Base-by-base conservation (phyloP, 192 early-diverging fungal species). In the Coemansia sp. region DNA sequence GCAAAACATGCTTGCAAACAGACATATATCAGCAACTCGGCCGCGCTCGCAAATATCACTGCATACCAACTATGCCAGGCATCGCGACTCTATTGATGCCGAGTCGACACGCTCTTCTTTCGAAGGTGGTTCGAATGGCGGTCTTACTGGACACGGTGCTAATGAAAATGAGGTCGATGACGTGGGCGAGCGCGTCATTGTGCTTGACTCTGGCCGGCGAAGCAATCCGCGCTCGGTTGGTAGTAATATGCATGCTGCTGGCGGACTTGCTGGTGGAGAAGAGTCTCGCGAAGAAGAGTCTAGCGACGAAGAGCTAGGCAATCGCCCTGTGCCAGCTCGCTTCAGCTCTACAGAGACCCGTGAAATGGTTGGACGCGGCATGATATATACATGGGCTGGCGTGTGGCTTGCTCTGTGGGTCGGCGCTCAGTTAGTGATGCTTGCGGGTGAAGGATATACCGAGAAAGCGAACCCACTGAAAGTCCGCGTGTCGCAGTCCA, bases 31-130 rank as follows among this genome's bases (percentile, higher is more conserved):
- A 3, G 15, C 45, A 26, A 47, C 27, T 3, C 50, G 48, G 0
- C 52, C 54, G n/a, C 47, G 72, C 3, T 76, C 72, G 18, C 72
- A 76, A 33, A 76, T 76, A 15, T 76, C 72, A 3, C 72, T 76
- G 9, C 72, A 65, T 23, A 76, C 65, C 2, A 68, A 65, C 45
- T 38, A 61, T 18, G 51, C 32, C 14, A 7, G 14, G 5, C 50
- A 53, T 4, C 32, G 32, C 1, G 41, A 47, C 29, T 47, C 45
- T 47, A 17, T 18, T 8, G 45, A 47, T 47, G 45, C n/a, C 26
- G 45, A 47, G n/a, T 47, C 45, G 9, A 9, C 27, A 14, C 45
- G 27, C 26, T 30, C 27, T 30, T 25, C 27, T 13, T 18, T 27
- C 45, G 31, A 15, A 30, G 45, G 14, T 3, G 45, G 31, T 11